These are phyloP conservation scores for Posidonia oceanica DNA, from an alignment of 116 monocot genomes.

Conservation along the genomic window DNA sequence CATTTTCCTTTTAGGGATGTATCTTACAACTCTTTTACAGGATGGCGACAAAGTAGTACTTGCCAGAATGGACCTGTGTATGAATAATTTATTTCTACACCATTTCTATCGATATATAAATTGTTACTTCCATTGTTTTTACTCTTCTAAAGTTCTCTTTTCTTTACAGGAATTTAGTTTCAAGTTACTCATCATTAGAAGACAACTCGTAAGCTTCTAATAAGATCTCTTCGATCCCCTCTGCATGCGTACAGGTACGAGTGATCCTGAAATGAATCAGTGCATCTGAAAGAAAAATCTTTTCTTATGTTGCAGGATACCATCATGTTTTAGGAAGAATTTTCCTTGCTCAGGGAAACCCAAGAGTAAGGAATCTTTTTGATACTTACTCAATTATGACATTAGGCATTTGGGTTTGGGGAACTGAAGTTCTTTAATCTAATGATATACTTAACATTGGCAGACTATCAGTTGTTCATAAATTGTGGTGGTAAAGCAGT, in stretches of 20 bases:
- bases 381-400: neutral
- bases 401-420: neutral
- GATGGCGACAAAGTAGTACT: neutral
- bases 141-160: neutral
- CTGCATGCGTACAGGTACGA: no score
- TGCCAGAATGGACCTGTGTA: neutral
- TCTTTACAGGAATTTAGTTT: conserved; percentile 12
- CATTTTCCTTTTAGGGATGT: conserved; percentile 1
- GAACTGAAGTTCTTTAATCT: no score
- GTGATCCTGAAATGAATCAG: no score
- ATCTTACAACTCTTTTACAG: conserved; percentile 5
- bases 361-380: conserved; percentile 7
- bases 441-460: conserved; percentile 3
- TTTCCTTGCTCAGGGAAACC: conserved; percentile 9
- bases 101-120: neutral
- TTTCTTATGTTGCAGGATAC: neutral
- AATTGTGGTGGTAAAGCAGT: conserved; percentile 68
- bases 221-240: neutral
- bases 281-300: neutral
- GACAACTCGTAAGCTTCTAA: conserved; percentile 8
- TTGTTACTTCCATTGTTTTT: neutral
- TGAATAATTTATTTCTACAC: neutral
- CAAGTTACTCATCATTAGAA: conserved; percentile 12
- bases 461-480: conserved; percentile 67
- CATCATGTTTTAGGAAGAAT: conserved; percentile 5